Evolutionary conservation across 345 rosid genomes (phyloP).

Genomic region (Rhizophora mangle): DNA sequence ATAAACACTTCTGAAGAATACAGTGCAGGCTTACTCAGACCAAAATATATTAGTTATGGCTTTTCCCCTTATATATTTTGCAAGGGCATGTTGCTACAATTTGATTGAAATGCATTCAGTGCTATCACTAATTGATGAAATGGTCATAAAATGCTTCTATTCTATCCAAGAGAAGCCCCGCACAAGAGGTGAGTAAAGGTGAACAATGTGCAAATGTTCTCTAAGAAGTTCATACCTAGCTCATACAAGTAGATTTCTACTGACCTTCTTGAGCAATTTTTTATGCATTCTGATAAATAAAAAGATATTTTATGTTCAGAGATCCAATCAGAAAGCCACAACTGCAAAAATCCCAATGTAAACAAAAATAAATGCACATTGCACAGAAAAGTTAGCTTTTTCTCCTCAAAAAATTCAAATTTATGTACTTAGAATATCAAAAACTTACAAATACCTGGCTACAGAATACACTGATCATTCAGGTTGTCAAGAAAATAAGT

Average conservation of each 20-base stretch:
- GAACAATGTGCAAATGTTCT: neutral
- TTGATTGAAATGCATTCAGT: too few species aligned
- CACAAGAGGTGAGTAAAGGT: neutral
- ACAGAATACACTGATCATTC: constrained; percentile 26
- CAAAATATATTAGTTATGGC: too few species aligned
- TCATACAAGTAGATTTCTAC: neutral
- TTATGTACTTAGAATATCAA: constrained; percentile 28
- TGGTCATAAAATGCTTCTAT: neutral
- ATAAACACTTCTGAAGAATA: neutral
- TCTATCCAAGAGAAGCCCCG: neutral
- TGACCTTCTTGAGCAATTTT: neutral
- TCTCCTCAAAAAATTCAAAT: constrained; percentile 19
- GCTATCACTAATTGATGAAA: neutral
- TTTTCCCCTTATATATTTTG: too few species aligned
- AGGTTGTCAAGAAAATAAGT: constrained; percentile 11
- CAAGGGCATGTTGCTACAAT: too few species aligned
- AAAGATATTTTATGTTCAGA: neutral
- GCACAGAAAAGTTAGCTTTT: constrained; percentile 7
- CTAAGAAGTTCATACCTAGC: neutral
- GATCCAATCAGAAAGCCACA: neutral
- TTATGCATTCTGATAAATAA: neutral
- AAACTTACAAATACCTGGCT: constrained; percentile 25
- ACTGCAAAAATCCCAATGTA: neutral
- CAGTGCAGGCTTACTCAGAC: neutral
- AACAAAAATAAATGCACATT: constrained; percentile 7